These are phyloP conservation scores for Aspergillus nomiae DNA, from an alignment of 2,329 filamentous ascomycete species.

Conservation along the genomic window DNA sequence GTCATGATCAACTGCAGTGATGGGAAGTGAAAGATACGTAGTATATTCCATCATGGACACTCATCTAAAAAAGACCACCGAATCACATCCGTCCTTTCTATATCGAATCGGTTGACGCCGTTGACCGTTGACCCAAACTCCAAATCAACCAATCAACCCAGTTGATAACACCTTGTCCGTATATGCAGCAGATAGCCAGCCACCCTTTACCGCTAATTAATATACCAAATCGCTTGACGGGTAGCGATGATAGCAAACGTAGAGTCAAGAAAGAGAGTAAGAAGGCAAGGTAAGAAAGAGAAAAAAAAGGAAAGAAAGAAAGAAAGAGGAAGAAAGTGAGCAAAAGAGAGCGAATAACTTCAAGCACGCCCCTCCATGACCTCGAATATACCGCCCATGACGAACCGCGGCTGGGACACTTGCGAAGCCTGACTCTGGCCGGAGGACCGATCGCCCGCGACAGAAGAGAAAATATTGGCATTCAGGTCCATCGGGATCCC, in stretches of 20 bases:
- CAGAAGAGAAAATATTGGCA: conserved; percentile 18
- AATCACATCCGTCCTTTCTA: neutral
- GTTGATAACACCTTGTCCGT: neutral
- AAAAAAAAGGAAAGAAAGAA: conserved; percentile 5
- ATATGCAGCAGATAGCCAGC: neutral
- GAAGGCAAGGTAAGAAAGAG: conserved; percentile 1
- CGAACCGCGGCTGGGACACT: conserved; percentile 37
- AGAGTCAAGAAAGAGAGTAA: neutral
- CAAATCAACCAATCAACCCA: neutral
- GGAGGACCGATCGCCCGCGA: conserved; percentile 12
- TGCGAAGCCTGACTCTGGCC: conserved; percentile 8
- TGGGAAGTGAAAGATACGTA: neutral
- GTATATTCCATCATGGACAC: conserved; percentile 6
- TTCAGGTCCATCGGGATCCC: conserved; percentile 28
- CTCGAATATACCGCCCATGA: conserved; percentile 52
- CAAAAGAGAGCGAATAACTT: conserved; percentile 14
- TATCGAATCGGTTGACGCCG: neutral
- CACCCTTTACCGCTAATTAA: conserved; percentile 1
- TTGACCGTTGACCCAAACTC: conserved; percentile 1
- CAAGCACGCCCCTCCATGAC: conserved; percentile 47
- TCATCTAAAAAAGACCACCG: neutral
- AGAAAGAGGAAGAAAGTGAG: neutral
- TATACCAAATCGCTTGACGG: neutral
- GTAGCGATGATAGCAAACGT: neutral
- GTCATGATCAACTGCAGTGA: neutral